phyloP scores from a whole-genome alignment of 371 early-diverging fungal genomes.

The Circinella umbellata region DNA sequence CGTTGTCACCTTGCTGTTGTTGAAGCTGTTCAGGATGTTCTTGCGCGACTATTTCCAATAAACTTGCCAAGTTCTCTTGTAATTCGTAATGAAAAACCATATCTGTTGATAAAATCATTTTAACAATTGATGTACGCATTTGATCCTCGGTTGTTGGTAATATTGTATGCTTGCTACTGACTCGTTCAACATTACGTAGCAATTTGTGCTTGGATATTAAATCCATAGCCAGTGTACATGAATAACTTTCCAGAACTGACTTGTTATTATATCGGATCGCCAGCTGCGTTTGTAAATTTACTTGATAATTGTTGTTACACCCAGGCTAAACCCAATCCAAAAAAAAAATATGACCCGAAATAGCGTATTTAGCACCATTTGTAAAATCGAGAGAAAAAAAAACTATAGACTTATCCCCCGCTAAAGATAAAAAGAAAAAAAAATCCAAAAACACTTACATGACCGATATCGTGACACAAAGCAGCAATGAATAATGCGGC shows the following conservation, averaged over 20 bases:
- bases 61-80: slow-evolving; percentile 60
- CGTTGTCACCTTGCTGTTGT: too few relatives aligned
- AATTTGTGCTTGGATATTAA: slow-evolving; percentile 72
- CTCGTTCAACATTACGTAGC: slow-evolving; percentile 45
- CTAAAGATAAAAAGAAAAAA: slow-evolving; percentile 73
- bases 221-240: slow-evolving; percentile 74
- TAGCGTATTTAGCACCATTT: too few relatives aligned
- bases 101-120: slow-evolving; percentile 85
- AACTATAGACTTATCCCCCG: slow-evolving; percentile 51
- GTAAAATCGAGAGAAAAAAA: too few relatives aligned
- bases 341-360: slow-evolving; percentile 1
- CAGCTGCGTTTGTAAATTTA: slow-evolving; percentile 80
- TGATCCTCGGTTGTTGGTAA: slow-evolving; percentile 51
- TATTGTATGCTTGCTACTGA: slow-evolving; percentile 37
- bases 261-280: slow-evolving; percentile 71
- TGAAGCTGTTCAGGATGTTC: background rate
- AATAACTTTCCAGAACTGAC: slow-evolving; percentile 88
- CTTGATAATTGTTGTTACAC: slow-evolving; percentile 87
- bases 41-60: slow-evolving; percentile 29
- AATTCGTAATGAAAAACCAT: slow-evolving; percentile 89
- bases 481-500: slow-evolving; percentile 80
- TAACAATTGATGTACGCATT: slow-evolving; percentile 56
- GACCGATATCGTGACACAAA: slow-evolving; percentile 91
- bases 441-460: slow-evolving; percentile 63
- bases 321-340: slow-evolving; percentile 74